Evolutionary conservation across 306 rosid genomes (phyloP).

Genomic region (Abrus pulchellus): DNA sequence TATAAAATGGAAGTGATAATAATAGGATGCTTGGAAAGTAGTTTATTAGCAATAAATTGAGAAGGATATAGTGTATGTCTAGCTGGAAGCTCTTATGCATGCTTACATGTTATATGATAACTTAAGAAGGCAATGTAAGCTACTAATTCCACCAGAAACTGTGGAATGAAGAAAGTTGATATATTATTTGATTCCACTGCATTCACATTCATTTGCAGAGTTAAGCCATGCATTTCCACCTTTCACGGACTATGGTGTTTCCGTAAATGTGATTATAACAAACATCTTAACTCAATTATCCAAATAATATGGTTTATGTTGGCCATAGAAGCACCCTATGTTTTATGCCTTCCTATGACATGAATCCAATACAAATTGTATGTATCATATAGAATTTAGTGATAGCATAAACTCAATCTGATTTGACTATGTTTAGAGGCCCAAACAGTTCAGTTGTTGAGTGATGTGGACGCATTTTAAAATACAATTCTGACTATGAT

Average conservation of each 20-base stretch:
- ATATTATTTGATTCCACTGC: conserved; percentile 22
- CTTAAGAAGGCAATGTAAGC: neutral
- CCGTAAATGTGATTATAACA: neutral
- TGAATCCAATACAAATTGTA: conserved; percentile 15
- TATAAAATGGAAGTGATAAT: conserved; percentile 28
- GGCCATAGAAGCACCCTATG: neutral
- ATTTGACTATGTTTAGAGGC: conserved; percentile 29
- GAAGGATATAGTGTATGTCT: neutral
- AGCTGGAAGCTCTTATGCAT: conserved; percentile 34
- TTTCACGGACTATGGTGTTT: conserved; percentile 6
- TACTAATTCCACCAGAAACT: conserved; percentile 25
- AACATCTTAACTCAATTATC: conserved; percentile 3
- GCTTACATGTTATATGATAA: conserved; percentile 21
- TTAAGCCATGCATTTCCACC: neutral
- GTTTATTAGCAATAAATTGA: conserved; percentile 34
- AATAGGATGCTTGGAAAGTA: conserved; percentile 43
- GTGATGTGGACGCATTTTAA: conserved; percentile 19
- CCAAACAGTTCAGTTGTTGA: conserved; percentile 35
- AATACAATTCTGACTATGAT: conserved; percentile 34
- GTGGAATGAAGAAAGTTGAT: conserved; percentile 28
- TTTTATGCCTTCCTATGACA: neutral
- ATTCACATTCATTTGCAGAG: conserved; percentile 18
- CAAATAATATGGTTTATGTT: neutral
- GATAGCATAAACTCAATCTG: conserved; percentile 22
- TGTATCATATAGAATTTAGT: conserved; percentile 20